Evolutionary conservation across 176 grass and related monocot genomes (phyloP), one percentile per base, ranked within the genome.

Genomic region (Carex parvula): DNA sequence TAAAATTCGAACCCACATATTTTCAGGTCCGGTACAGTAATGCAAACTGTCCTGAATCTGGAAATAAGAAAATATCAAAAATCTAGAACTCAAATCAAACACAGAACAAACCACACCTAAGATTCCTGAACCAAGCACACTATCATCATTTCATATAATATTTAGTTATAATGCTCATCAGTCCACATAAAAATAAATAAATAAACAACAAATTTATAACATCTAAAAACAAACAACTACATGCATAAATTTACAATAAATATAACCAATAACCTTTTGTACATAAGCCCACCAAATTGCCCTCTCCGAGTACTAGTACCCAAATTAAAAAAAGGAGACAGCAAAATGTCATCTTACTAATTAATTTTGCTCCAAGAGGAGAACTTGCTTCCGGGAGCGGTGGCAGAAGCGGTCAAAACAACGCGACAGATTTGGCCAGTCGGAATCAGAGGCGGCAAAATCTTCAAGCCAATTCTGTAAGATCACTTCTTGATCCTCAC

Each of bases 401-500:
- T 83, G 87, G 26, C 87, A 85, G 77, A 84, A 89, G 1, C 64
- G 50, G 17, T 89, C 65, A 16, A 89, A 89, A 13, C 83, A 75
- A 32, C 63, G 62, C 13, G 66, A 62, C 50, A 85, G 83, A 75
- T 89, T 85, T 6, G 87, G 86, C 86, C 86, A 88, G 54, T 88
- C 81, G 1, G 86, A 79, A 55, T 88, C 86, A 14, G 86, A 88
- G 20, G 86, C 81, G 6, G 86, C 81, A 69, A 88, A 88, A 65
- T 88, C 86, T 44, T 88, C 81, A 14, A 88, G 67, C 86, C 86
- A 88, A 41, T 84, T 88, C 17, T 80, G 67, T 7, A 88, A 83
- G 5, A 82, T 85, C 42, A 89, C 73, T 84, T 89, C 87, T 70
- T 89, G 87, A 53, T 89, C 87, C 2, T 89, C 87, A 8, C 10